Percentiles rank a stretch among this genome's conserved stretches.
phyloP scores from a whole-genome alignment of 805 yeast species.

The Candida xiaguanensis region DNA sequence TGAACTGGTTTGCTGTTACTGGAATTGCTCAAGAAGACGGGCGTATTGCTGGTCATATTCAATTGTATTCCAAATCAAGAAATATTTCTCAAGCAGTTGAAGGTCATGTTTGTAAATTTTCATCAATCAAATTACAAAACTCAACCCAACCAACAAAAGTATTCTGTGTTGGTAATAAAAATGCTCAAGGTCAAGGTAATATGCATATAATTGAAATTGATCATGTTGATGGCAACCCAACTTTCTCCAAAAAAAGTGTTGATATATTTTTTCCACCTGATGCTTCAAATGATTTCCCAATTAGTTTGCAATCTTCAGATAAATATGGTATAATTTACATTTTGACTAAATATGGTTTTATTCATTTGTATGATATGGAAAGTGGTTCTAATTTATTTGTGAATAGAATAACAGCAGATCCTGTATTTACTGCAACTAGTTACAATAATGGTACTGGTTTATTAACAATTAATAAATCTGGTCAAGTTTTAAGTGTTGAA shows the following conservation, averaged over 20 bases:
- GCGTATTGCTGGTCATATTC: slow-evolving; percentile 94
- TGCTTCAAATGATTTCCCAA: slow-evolving; percentile 94
- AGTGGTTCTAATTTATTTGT: slow-evolving; percentile 90
- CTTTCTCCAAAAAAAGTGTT: slow-evolving; percentile 80
- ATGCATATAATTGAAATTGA: slow-evolving; percentile 95
- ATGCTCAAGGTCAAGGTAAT: slow-evolving; percentile 65
- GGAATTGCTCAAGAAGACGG: slow-evolving; percentile 95
- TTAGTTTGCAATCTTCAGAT: slow-evolving; percentile 80
- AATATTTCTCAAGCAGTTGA: slow-evolving; percentile 95
- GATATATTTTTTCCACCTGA: slow-evolving; percentile 97
- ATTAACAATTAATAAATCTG: slow-evolving; percentile 88
- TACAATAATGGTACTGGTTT: slow-evolving; percentile 77
- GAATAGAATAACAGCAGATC: slow-evolving; percentile 93
- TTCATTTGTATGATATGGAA: slow-evolving; percentile 92
- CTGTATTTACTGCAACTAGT: slow-evolving; percentile 83
- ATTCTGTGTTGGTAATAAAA: slow-evolving; percentile 89
- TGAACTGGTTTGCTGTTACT: slow-evolving; percentile 91
- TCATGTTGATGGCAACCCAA: slow-evolving; percentile 82
- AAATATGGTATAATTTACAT: slow-evolving; percentile 84
- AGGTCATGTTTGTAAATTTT: slow-evolving; percentile 94
- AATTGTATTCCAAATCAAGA: slow-evolving; percentile 82
- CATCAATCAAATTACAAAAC: slow-evolving; percentile 69
- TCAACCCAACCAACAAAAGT: slow-evolving; percentile 74
- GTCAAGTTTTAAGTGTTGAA: slow-evolving; percentile 92
- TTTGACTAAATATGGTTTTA: slow-evolving; percentile 93